Evolutionary conservation across 441 rosid species (phyloP), one percentile per base, ranked within the genome.

Genomic region (Erodium moschatum): DNA sequence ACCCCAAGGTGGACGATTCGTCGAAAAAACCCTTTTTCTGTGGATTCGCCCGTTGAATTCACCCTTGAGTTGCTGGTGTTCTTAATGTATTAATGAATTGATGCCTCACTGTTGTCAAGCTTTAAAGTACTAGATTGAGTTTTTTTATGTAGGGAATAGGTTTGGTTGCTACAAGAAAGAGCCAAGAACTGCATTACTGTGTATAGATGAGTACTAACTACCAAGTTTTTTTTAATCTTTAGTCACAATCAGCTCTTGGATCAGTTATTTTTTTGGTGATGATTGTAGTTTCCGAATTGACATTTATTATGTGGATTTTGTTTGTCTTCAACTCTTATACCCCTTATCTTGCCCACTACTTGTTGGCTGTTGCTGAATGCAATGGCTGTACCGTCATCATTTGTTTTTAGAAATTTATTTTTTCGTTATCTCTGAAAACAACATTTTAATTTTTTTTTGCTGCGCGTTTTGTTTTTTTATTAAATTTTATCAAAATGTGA

Each of bases 391-490:
- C 62, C 68, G 66, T 75, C 68, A 38, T 18, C 54, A 46, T 46
- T 56, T 65, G 69, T 27, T 71, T 71, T 74, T 38, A 52, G 52
- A 73, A 66, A 71, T 20, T 35, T 35, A 12, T 19, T 52, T 66
- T 66, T 71, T 68, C 70, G 64, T 38, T 40, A 56, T 33, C 18
- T 50, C 42, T 38, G 88, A 84, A 74, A 82, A 66, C 64, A 83
- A 82, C 81, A 35, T 69, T 24, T 71, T 66, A 48, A 65, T 31
- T 38, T 58, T 74, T 77, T 71, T 20, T 35, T 9, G 70, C 73
- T 24, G 50, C 69, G 66, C 38, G 27, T 56, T 72, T 31, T 4
- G 18, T 21, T 69, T 65, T 24, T 60, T 11, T 3, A 20, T 42
- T 74, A 67, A 67, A 60, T 77, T 78, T 78, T 72, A 74, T 75